These are phyloP conservation scores for Kentomonas sorsogonicus DNA, from an alignment of 208 protist species.

Conservation along the genomic window DNA sequence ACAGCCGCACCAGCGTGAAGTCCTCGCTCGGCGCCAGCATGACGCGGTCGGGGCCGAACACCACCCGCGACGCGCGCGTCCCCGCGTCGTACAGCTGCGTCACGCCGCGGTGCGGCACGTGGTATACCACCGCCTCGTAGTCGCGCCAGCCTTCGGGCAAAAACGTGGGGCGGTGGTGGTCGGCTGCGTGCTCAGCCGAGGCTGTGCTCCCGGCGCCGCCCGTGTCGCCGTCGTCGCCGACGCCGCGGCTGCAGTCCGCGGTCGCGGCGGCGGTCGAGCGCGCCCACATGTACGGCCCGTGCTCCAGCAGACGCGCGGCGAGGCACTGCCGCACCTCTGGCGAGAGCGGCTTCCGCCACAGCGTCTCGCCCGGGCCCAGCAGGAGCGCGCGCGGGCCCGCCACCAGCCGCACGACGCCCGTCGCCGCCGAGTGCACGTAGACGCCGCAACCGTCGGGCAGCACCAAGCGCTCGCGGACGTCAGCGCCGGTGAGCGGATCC, in stretches of 20 bases:
- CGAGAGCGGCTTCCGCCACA: slow-evolving; percentile 78
- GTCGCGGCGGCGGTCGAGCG: slow-evolving; percentile 21
- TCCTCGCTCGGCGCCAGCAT: slow-evolving; percentile 80
- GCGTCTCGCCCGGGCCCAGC: slow-evolving; percentile 70
- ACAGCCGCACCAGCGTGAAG: slow-evolving; percentile 82
- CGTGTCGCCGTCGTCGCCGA: slow-evolving; percentile 6
- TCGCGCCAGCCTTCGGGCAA: too few species aligned
- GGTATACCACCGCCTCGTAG: slow-evolving; percentile 82
- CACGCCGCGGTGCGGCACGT: slow-evolving; percentile 90
- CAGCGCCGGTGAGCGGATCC: slow-evolving; percentile 22
- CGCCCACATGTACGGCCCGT: not conserved
- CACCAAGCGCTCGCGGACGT: slow-evolving; percentile 42
- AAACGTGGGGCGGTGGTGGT: too few species aligned
- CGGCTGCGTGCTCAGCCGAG: too few species aligned
- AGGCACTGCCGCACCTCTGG: slow-evolving; percentile 43
- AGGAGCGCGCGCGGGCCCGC: slow-evolving; percentile 68
- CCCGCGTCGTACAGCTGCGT: slow-evolving; percentile 96
- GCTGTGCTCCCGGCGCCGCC: too few species aligned
- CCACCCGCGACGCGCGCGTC: slow-evolving; percentile 70
- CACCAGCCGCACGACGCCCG: slow-evolving; percentile 63
- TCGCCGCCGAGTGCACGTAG: slow-evolving; percentile 71
- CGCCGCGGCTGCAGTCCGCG: slow-evolving; percentile 30
- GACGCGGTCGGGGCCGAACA: slow-evolving; percentile 79
- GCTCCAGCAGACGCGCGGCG: slow-evolving; percentile 14
- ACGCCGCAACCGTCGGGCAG: slow-evolving; percentile 70